Evolutionary conservation across 176 grass and related monocot genomes (phyloP), one percentile per base, ranked within the genome.

Genomic region (Oryza rufipogon): DNA sequence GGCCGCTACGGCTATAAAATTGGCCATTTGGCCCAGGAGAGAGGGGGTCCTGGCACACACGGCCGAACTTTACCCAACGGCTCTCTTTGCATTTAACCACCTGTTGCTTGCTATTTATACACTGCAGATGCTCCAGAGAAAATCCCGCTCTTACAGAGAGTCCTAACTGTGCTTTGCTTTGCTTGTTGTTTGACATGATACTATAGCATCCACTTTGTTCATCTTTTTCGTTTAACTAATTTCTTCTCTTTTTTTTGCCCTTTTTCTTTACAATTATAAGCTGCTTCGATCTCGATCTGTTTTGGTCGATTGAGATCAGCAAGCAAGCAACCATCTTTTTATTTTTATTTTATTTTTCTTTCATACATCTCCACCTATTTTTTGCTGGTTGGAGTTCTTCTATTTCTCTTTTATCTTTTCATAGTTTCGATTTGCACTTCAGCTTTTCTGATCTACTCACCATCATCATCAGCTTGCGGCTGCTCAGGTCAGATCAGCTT

Each of bases 281-380:
- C 38, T 76, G 14, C 71, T 66, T 45, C 11, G 15, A 48, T 38
- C 73, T 86, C 25, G 56, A 66, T 82, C 56, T 66, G 46, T 87
- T 87, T 87, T 83, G 33, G n/a, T 87, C 10, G 79, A 68, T 83
- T 10, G 23, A 90, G 88, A 83, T 83, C 61, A 14, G 38, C 74
- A 65, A 46, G 22, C 78, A 58, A 85, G 28, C 64, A 33, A 11
- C 0, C 11, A 19, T 12, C 1, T 9, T 42, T 2, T 14, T 52
- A 65, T 28, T 76, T 1, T 47, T 30, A 26, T 26, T 2, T 14
- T 52, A 65, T 28, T 76, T 1, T 47, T 30, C 6, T 2, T 58
- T 30, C 16, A 41, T 46, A 44, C 17, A 38, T 22, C 73, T 80
- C 80, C 61, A 10, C 47, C 10, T 30, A 8, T 74, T 83, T 74